Conservation (phyloP, 768 basidiomycete species). For the Stropharia rugosoannulata region DNA sequence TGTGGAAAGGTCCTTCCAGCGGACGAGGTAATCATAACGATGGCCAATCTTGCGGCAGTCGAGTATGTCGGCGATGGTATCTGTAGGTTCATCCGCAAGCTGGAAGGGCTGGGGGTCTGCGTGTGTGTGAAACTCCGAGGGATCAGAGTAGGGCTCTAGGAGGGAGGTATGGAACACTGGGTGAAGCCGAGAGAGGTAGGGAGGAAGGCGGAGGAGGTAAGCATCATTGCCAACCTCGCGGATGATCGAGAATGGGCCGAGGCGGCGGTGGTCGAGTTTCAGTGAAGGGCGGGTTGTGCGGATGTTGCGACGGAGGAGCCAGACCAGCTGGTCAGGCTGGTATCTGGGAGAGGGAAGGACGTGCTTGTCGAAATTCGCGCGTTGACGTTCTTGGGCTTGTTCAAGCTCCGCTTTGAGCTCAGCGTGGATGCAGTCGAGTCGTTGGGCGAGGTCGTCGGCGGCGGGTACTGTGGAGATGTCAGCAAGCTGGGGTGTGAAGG, state of each 20-base stretch:
- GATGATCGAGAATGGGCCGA: conserved; percentile 18
- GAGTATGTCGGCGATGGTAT: too few relatives aligned
- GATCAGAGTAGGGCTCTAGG: too few relatives aligned
- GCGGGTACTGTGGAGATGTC: conserved; percentile 28
- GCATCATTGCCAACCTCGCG: too few relatives aligned
- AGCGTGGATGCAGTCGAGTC: conserved; percentile 28
- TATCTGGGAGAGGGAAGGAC: conserved; percentile 24
- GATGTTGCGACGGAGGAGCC: conserved; percentile 37
- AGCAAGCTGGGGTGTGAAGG: conserved; percentile 27
- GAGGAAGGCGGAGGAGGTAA: too few relatives aligned
- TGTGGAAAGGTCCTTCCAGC: too few relatives aligned
- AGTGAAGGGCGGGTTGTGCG: conserved; percentile 36
- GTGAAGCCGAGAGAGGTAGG: too few relatives aligned
- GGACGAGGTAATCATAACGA: too few relatives aligned
- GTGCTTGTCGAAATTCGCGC: conserved; percentile 26
- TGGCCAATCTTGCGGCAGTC: too few relatives aligned
- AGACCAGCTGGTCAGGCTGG: conserved; percentile 32
- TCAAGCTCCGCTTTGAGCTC: conserved; percentile 32
- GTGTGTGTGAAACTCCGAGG: too few relatives aligned
- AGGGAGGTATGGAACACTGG: too few relatives aligned
- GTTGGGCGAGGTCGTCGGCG: conserved; percentile 25
- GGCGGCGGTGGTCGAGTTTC: conserved; percentile 34
- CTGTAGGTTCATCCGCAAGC: conserved; percentile 10
- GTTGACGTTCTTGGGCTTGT: conserved; percentile 25
- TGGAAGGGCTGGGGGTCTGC: too few relatives aligned